These are phyloP conservation scores for Gaeumannomyces sp. DNA, from an alignment of 2,329 filamentous ascomycete species.

Conservation along the genomic window DNA sequence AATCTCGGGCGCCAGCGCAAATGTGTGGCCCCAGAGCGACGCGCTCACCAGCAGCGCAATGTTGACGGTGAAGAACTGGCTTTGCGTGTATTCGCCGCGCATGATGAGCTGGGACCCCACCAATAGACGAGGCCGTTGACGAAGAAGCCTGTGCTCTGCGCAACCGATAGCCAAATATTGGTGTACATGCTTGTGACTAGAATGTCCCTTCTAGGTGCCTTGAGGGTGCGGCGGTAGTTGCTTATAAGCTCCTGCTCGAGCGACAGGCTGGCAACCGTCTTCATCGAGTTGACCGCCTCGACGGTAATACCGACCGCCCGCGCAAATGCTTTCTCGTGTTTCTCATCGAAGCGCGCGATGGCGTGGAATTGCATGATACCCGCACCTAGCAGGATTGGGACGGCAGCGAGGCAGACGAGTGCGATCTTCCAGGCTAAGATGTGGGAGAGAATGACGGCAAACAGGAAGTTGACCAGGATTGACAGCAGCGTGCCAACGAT, in stretches of 20 bases:
- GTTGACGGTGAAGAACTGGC: conserved; percentile 71
- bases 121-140: conserved; percentile 73
- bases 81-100: conserved; percentile 54
- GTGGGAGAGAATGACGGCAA: conserved; percentile 61
- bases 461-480: conserved; percentile 61
- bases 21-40: conserved; percentile 68
- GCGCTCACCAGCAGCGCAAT: conserved; percentile 66
- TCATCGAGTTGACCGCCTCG: conserved; percentile 60
- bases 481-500: conserved; percentile 65
- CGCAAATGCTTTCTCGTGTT: conserved; percentile 58
- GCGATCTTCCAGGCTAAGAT: conserved; percentile 73
- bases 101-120: conserved; percentile 71
- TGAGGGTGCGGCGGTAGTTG: conserved; percentile 46
- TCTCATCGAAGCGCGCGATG: conserved; percentile 54
- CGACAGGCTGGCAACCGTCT: conserved; percentile 53
- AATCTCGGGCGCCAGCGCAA: conserved; percentile 69
- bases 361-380: conserved; percentile 63
- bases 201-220: conserved; percentile 48
- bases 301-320: conserved; percentile 58
- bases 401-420: conserved; percentile 61
- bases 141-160: conserved; percentile 56
- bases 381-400: conserved; percentile 62
- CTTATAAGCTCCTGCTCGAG: conserved; percentile 44
- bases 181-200: conserved; percentile 41
- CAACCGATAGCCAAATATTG: conserved; percentile 55